Evolutionary conservation across 1,139 yeast species (phyloP).

Genomic region (Suhomyces taliae): DNA sequence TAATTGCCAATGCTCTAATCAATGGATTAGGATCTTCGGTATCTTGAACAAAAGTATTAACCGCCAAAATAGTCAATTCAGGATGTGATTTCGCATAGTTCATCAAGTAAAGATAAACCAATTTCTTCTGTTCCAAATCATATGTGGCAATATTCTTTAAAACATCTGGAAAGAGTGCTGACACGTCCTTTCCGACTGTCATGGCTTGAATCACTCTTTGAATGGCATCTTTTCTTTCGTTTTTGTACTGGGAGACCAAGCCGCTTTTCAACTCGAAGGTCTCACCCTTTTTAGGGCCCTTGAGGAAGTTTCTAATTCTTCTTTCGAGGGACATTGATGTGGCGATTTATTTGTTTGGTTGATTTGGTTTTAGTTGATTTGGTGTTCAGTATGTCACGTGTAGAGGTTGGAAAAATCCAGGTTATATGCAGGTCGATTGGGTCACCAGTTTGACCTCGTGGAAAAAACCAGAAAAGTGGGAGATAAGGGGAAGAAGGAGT

Average conservation of each 20-base stretch:
- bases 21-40: constrained; percentile 97
- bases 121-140: constrained; percentile 93
- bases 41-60: constrained; percentile 94
- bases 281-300: constrained; percentile 64
- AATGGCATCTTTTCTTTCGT: constrained; percentile 93
- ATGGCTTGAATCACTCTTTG: constrained; percentile 96
- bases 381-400: constrained; percentile 7
- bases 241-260: constrained; percentile 90
- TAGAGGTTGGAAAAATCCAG: too few species aligned
- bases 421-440: background rate
- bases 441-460: background rate
- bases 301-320: constrained; percentile 44
- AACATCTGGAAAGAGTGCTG: constrained; percentile 92
- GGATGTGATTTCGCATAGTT: constrained; percentile 97
- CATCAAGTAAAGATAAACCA: constrained; percentile 93
- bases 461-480: background rate
- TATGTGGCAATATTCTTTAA: constrained; percentile 95
- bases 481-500: too few species aligned
- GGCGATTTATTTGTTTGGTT: background rate
- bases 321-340: constrained; percentile 41
- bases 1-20: constrained; percentile 91
- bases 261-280: constrained; percentile 87
- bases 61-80: constrained; percentile 92
- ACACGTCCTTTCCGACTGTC: constrained; percentile 99
- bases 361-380: constrained; percentile 3